Evolutionary conservation across 1,284 basidiomycete genomes (phyloP).

Genomic region (Inonotus obliquus): DNA sequence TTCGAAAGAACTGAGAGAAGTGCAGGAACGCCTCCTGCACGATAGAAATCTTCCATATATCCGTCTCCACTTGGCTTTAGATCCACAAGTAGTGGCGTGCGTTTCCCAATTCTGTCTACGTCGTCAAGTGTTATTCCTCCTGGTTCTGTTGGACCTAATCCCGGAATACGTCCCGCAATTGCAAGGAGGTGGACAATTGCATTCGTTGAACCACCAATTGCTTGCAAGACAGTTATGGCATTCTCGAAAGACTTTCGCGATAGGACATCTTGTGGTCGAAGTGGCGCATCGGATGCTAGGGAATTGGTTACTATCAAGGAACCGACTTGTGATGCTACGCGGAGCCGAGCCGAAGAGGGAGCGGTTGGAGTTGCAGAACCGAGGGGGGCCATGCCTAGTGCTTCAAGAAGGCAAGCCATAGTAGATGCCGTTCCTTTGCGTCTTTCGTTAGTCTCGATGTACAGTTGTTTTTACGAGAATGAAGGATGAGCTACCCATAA

Average conservation of each 20-base stretch:
- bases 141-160: conserved; percentile 24
- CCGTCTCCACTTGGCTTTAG: conserved; percentile 37
- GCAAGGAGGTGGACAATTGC: conserved; percentile 38
- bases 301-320: conserved; percentile 21
- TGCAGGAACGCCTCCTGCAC: conserved; percentile 35
- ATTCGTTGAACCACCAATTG: conserved; percentile 39
- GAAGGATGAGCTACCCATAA: conserved; percentile 25
- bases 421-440: conserved; percentile 30
- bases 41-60: conserved; percentile 40
- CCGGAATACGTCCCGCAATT: conserved; percentile 34
- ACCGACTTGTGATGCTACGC: conserved; percentile 29
- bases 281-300: conserved; percentile 13
- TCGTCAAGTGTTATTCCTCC: conserved; percentile 33
- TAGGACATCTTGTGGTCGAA: conserved; percentile 34
- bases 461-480: not conserved
- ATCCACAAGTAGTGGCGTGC: conserved; percentile 36
- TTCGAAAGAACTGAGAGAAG: conserved; percentile 24
- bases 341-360: conserved; percentile 28
- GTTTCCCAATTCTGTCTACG: conserved; percentile 33
- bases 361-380: conserved; percentile 30
- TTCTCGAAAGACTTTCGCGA: conserved; percentile 37
- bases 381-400: conserved; percentile 30
- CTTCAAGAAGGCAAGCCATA: conserved; percentile 32
- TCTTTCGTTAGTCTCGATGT: not conserved
- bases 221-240: conserved; percentile 36